Base-by-base conservation (phyloP, 2,329 filamentous ascomycete genomes). In the Aspergillus terreus region DNA sequence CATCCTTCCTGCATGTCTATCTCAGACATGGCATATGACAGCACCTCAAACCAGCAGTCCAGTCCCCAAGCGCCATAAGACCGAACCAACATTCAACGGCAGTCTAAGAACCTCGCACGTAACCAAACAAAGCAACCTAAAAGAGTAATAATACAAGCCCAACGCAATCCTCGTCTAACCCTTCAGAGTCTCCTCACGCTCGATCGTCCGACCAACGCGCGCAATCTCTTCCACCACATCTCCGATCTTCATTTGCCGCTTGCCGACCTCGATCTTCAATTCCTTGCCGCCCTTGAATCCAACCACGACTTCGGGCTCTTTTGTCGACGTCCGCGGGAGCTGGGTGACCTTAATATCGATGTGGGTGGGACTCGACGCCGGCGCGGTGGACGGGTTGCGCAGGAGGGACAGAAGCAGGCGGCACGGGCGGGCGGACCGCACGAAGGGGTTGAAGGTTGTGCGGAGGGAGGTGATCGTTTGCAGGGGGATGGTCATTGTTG, bases 231-330 rank as follows among this genome's bases (percentile, higher is more conserved):
- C 88, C 52, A 92, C 80, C 17, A 97, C 82, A 64, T 91, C 88
- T 68, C 89, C 88, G 67, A 97, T 92, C 61, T 85, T 87, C 74
- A 92, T 78, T 67, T 85, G 86, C 63, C 88, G 78, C 71, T 86
- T 87, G 61, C 89, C 85, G 59, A 90, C 81, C 67, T 96, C 85
- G 36, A 97, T 81, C 32, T 84, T 83, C 76, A 97, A 83, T 65
- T 95, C 86, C 76, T 92, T 95, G 63, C 94, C 94, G 67, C 96
- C 94, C 80, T 96, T 96, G 73, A 97, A 97, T 64, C 92, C 95
- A 61, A 99, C 75, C 38, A 77, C 78, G 50, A 99, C 73, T 43
- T 81, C 80, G 51, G 86, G 87, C 27, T 84, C 78, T 63, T 89
- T 84, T 48, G 80, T 82, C 50, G 87, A 88, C 47, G 77, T 69